Evolutionary conservation across 768 basidiomycete genomes (phyloP).

Genomic region (Kwoniella heveanensis): DNA sequence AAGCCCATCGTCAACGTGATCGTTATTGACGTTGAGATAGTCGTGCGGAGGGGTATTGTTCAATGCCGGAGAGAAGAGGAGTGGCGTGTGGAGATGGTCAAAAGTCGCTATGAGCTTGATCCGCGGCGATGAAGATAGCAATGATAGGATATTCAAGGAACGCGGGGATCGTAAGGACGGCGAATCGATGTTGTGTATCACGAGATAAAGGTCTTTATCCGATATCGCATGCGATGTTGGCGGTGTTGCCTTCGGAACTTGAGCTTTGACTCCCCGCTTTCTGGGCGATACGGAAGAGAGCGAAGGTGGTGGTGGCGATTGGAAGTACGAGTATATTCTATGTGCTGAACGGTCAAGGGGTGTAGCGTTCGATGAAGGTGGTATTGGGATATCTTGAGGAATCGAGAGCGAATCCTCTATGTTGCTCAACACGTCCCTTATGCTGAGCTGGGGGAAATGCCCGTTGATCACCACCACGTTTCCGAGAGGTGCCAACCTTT

Average conservation of each 20-base stretch:
- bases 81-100: slow-evolving; percentile 80
- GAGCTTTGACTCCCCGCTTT: neutral
- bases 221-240: slow-evolving; percentile 41
- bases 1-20: no score
- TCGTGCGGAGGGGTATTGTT: slow-evolving; percentile 37
- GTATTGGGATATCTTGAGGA: slow-evolving; percentile 37
- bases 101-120: slow-evolving; percentile 83
- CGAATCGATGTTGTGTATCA: slow-evolving; percentile 88
- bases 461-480: slow-evolving; percentile 78
- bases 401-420: slow-evolving; percentile 56
- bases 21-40: slow-evolving; percentile 10
- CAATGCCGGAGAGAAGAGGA: slow-evolving; percentile 69
- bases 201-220: slow-evolving; percentile 66
- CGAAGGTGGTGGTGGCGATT: slow-evolving; percentile 33
- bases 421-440: slow-evolving; percentile 65
- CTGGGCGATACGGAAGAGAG: no score
- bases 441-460: slow-evolving; percentile 67
- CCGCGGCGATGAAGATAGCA: slow-evolving; percentile 70
- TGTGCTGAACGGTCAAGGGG: slow-evolving; percentile 67
- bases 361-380: slow-evolving; percentile 34
- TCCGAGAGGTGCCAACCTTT: slow-evolving; percentile 64
- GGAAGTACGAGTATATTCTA: slow-evolving; percentile 69
- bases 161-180: slow-evolving; percentile 68
- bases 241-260: no score
- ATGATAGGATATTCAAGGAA: slow-evolving; percentile 67